Evolutionary conservation across 1,284 basidiomycete species (phyloP).

Genomic region (Dichomitus squalens): DNA sequence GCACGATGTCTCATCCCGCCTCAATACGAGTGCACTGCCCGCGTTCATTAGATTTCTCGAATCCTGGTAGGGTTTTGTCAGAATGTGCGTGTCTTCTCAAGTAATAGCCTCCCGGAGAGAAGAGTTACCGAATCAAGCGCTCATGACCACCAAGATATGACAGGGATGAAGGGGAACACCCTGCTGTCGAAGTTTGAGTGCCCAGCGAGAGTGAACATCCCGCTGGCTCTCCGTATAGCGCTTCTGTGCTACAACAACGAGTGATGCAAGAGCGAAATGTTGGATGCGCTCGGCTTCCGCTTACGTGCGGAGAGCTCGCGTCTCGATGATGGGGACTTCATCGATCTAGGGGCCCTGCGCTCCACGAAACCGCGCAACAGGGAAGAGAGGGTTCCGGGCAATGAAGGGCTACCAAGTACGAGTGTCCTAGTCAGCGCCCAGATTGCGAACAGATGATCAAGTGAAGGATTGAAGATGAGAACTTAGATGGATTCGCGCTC

Average conservation of each 20-base stretch:
- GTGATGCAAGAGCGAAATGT: constrained; percentile 11
- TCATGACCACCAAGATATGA: too few species aligned
- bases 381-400: constrained; percentile 3
- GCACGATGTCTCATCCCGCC: background rate
- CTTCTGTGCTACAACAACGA: constrained; percentile 17
- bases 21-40: background rate
- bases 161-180: too few species aligned
- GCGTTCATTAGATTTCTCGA: background rate
- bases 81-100: background rate
- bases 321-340: constrained; percentile 1
- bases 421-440: background rate
- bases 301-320: constrained; percentile 9
- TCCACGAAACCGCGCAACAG: constrained; percentile 17
- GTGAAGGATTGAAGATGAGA: background rate
- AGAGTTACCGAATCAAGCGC: too few species aligned
- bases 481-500: constrained; percentile 1
- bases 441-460: background rate
- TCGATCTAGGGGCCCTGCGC: background rate
- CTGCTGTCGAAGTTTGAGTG: too few species aligned
- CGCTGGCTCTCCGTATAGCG: constrained; percentile 1
- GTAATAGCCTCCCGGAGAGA: too few species aligned
- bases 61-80: background rate
- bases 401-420: constrained; percentile 3
- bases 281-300: constrained; percentile 11
- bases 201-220: too few species aligned